These are phyloP conservation scores for Phytophthora pluvialis DNA, from an alignment of 352 stramenopile genomes.

Conservation along the genomic window DNA sequence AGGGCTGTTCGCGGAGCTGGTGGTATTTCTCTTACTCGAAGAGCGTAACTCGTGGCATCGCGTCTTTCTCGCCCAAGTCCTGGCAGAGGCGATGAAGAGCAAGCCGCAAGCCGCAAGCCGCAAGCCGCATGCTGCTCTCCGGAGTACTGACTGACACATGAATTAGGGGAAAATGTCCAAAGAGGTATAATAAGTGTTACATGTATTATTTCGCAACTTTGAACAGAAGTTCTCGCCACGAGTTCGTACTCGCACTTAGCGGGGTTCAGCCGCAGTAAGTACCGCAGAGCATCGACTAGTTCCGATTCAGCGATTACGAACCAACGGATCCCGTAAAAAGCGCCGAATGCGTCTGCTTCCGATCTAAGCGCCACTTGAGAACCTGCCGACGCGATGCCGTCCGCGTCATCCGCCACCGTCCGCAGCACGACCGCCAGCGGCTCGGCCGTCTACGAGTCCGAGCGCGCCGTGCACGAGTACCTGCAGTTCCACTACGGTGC, in stretches of 20 bases:
- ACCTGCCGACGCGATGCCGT: conserved; percentile 18
- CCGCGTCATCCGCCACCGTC: conserved; percentile 20
- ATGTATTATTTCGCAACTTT: no score
- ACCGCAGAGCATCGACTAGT: conserved; percentile 4
- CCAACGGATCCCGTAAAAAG: conserved; percentile 5
- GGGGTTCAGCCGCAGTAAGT: background rate
- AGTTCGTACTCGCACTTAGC: conserved; percentile 22
- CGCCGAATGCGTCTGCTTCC: background rate
- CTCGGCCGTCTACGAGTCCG: conserved; percentile 88
- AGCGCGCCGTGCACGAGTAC: conserved; percentile 89
- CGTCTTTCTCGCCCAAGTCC: background rate
- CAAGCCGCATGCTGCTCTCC: no score
- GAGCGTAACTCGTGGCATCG: conserved; percentile 3
- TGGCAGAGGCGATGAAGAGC: no score
- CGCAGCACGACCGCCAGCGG: conserved; percentile 90
- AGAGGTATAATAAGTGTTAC: no score
- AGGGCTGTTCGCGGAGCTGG: conserved; percentile 2
- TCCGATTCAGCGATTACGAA: conserved; percentile 7
- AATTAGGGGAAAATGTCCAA: no score
- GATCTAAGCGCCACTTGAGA: conserved; percentile 4
- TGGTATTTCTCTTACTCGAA: background rate
- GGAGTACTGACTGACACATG: no score
- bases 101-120: no score
- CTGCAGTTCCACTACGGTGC: conserved; percentile 92
- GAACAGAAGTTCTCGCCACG: no score